Percentiles rank a stretch among this genome's conserved stretches.
Conservation (phyloP, 1,284 basidiomycete species). For the Malassezia caprae region DNA sequence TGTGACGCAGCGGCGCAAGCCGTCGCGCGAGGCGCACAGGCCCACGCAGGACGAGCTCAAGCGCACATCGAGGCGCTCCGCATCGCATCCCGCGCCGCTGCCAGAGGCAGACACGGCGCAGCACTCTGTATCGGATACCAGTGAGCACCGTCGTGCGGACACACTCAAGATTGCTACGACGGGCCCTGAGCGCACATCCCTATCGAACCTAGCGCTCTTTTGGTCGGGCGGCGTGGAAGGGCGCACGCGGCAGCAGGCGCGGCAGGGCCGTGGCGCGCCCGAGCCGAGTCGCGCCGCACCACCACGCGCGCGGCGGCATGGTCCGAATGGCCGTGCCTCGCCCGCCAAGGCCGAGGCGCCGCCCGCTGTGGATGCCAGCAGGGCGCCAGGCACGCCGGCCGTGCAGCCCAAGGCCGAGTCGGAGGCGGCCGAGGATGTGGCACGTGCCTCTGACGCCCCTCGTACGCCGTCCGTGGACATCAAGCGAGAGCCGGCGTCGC, state of each 20-base stretch:
- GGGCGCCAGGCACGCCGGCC: not conserved
- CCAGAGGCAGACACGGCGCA: not conserved
- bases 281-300: constrained; percentile 17
- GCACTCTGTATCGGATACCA: not conserved
- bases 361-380: not conserved
- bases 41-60: not conserved
- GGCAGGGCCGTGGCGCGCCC: not conserved
- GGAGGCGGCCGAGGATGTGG: not conserved
- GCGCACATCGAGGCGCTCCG: not conserved
- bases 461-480: not conserved
- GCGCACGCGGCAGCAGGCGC: constrained; percentile 33
- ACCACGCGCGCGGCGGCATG: constrained; percentile 20
- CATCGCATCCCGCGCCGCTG: not conserved
- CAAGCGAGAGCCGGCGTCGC: not conserved
- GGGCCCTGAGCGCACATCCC: constrained; percentile 43
- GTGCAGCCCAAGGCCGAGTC: not conserved
- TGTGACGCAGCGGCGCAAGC: not conserved
- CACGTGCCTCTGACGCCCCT: not conserved
- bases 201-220: constrained; percentile 43
- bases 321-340: constrained; percentile 20
- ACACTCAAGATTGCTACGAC: constrained; percentile 30
- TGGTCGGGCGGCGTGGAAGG: constrained; percentile 44
- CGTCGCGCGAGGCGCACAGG: not conserved
- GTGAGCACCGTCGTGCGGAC: not conserved
- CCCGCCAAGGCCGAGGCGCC: not conserved